phyloP scores from a whole-genome alignment of 805 yeast genomes.

The Kodamaea jinghongensis region DNA sequence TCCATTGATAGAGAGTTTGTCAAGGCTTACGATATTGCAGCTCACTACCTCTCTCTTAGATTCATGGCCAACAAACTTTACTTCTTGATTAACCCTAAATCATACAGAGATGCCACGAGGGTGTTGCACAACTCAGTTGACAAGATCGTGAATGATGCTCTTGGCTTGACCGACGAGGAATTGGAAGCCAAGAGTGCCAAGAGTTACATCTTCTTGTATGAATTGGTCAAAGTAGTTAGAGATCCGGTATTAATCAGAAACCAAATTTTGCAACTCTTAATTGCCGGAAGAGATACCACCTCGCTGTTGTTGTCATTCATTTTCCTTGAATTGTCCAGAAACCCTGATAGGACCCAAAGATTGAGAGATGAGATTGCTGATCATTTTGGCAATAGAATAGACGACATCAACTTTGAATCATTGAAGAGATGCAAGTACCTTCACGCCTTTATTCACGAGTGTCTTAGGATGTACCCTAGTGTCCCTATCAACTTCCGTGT shows the following conservation, averaged over 20 bases:
- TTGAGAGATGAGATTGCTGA: slow-evolving; percentile 33
- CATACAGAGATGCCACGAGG: slow-evolving; percentile 15
- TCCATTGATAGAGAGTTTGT: slow-evolving; percentile 7
- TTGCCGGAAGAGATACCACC: slow-evolving; percentile 57
- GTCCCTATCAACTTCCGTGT: slow-evolving; percentile 47
- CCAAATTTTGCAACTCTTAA: slow-evolving; percentile 46
- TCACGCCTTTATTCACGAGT: slow-evolving; percentile 45
- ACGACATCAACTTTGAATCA: slow-evolving; percentile 41
- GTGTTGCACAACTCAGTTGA: slow-evolving; percentile 29
- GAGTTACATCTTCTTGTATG: slow-evolving; percentile 44
- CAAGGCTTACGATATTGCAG: slow-evolving; percentile 16
- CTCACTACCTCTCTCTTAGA: slow-evolving; percentile 15
- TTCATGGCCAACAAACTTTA: slow-evolving; percentile 16
- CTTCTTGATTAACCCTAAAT: slow-evolving; percentile 13
- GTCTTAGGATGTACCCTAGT: slow-evolving; percentile 46
- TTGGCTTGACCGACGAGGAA: slow-evolving; percentile 25
- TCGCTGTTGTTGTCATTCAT: slow-evolving; percentile 45
- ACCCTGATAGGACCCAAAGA: slow-evolving; percentile 32
- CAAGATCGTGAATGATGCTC: slow-evolving; percentile 35
- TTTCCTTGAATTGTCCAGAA: slow-evolving; percentile 41
- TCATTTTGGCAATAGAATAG: slow-evolving; percentile 29
- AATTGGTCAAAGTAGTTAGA: slow-evolving; percentile 44
- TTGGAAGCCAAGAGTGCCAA: slow-evolving; percentile 26
- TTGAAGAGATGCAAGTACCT: slow-evolving; percentile 46
- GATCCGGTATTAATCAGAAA: slow-evolving; percentile 45